Conservation (phyloP, 139 green algal species). For the Spirogloea muscicola region DNA sequence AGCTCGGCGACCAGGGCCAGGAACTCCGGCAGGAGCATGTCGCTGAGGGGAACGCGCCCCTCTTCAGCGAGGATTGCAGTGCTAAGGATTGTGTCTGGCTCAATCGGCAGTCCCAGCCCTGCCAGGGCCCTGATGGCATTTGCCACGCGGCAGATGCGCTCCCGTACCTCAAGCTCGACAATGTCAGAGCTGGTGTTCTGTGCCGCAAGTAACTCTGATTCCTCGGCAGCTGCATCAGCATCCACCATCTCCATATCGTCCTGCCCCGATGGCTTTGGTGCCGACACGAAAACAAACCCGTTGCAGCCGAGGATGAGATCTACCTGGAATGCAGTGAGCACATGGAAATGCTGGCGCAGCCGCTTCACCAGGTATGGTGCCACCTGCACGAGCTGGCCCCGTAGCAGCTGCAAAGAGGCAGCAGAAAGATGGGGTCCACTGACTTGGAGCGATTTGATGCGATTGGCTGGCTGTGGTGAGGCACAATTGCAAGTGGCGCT, state of each 20-base stretch:
- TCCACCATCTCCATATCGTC: conserved; percentile 19
- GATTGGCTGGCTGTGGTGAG: too few relatives aligned
- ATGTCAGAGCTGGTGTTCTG: not conserved
- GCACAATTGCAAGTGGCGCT: too few relatives aligned
- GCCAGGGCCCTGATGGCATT: conserved; percentile 62
- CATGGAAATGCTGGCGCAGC: conserved; percentile 77
- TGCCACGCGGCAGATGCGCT: conserved; percentile 55
- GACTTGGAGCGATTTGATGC: too few relatives aligned
- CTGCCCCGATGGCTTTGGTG: conserved; percentile 18
- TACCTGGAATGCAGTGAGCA: conserved; percentile 58
- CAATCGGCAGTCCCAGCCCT: too few relatives aligned
- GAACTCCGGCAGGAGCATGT: too few relatives aligned
- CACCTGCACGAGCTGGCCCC: conserved; percentile 67
- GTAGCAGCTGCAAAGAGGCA: conserved; percentile 49
- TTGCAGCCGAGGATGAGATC: conserved; percentile 79
- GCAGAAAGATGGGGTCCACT: too few relatives aligned
- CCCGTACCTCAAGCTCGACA: conserved; percentile 47
- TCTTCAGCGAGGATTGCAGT: too few relatives aligned
- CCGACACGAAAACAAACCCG: conserved; percentile 72
- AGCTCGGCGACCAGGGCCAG: too few relatives aligned
- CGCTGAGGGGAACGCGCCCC: too few relatives aligned
- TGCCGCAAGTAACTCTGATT: too few relatives aligned
- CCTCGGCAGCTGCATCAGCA: not conserved
- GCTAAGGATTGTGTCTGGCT: too few relatives aligned
- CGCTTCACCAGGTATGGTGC: conserved; percentile 69